These are phyloP conservation scores for Tuber magnatum DNA, from an alignment of 495 filamentous ascomycete species.

Conservation along the genomic window DNA sequence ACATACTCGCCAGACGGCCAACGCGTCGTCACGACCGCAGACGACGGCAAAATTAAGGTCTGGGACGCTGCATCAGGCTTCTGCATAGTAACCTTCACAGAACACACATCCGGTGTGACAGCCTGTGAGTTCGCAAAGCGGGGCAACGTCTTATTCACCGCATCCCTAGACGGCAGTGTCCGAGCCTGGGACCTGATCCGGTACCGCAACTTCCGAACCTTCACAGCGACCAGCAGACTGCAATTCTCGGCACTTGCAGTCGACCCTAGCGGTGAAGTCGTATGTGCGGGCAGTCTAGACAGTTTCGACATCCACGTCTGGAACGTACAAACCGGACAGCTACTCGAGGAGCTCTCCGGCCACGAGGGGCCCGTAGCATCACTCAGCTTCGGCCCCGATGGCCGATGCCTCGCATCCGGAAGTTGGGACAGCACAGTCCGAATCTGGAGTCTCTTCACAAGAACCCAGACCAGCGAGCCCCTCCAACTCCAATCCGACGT, in stretches of 20 bases:
- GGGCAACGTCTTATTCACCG: conserved; percentile 89
- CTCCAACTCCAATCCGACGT: conserved; percentile 85
- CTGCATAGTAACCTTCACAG: conserved; percentile 95
- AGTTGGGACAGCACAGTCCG: conserved; percentile 94
- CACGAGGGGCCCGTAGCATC: conserved; percentile 90
- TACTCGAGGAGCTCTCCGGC: conserved; percentile 81
- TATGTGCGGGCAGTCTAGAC: conserved; percentile 89
- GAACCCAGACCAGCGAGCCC: conserved; percentile 91
- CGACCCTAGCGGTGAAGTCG: conserved; percentile 91
- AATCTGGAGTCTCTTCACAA: conserved; percentile 87
- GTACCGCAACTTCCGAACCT: conserved; percentile 94
- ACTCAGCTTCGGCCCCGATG: conserved; percentile 79
- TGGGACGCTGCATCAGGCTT: conserved; percentile 96
- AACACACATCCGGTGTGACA: conserved; percentile 92
- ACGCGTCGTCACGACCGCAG: conserved; percentile 81
- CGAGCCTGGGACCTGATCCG: conserved; percentile 94
- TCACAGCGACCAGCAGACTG: conserved; percentile 82
- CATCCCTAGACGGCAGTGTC: conserved; percentile 86
- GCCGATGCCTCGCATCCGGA: conserved; percentile 72
- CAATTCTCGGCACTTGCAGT: conserved; percentile 91
- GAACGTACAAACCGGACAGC: conserved; percentile 95
- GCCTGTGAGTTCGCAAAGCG: conserved; percentile 89
- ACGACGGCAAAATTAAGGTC: conserved; percentile 96
- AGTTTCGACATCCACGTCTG: conserved; percentile 96
- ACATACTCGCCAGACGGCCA: conserved; percentile 91